Evolutionary conservation across 164 flowering plant species (phyloP).

Genomic region (Stephania cephalantha): DNA sequence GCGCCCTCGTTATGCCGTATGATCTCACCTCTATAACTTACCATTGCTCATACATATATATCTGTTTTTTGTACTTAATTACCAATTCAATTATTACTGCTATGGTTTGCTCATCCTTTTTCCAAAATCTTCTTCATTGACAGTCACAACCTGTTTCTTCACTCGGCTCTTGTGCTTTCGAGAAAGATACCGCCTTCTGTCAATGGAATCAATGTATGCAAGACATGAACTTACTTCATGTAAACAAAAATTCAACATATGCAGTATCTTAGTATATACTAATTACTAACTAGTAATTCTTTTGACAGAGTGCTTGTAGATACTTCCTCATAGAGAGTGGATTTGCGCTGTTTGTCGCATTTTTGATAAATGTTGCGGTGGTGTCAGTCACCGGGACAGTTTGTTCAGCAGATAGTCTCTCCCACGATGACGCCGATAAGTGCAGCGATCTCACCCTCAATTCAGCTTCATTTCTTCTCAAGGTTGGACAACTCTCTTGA

Average conservation of each 20-base stretch:
- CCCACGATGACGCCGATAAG: constrained; percentile 16
- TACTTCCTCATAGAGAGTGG: constrained; percentile 81
- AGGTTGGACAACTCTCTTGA: constrained; percentile 31
- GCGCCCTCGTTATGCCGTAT: constrained; percentile 98
- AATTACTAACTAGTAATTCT: background rate
- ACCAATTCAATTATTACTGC: too few relatives aligned
- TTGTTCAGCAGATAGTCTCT: constrained; percentile 39
- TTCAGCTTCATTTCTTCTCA: constrained; percentile 73
- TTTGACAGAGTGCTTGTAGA: constrained; percentile 64
- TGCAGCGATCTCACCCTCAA: constrained; percentile 63
- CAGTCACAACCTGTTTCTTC: constrained; percentile 92
- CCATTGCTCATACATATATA: too few relatives aligned
- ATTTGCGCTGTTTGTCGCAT: constrained; percentile 67
- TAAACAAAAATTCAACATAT: background rate
- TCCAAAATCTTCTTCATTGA: background rate
- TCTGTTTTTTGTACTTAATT: too few relatives aligned
- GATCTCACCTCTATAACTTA: background rate
- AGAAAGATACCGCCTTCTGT: constrained; percentile 64
- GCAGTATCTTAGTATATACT: background rate
- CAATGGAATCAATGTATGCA: constrained; percentile 68
- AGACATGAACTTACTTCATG: background rate
- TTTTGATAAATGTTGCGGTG: constrained; percentile 69
- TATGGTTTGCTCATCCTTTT: too few relatives aligned
- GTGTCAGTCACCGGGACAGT: constrained; percentile 67
- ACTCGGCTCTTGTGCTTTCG: constrained; percentile 89